A percentile compares a stretch with the other conserved stretches of the same genome.
Evolutionary conservation across 2,329 filamentous ascomycete species (phyloP).

Genomic region (Beauveria rudraprayagi): DNA sequence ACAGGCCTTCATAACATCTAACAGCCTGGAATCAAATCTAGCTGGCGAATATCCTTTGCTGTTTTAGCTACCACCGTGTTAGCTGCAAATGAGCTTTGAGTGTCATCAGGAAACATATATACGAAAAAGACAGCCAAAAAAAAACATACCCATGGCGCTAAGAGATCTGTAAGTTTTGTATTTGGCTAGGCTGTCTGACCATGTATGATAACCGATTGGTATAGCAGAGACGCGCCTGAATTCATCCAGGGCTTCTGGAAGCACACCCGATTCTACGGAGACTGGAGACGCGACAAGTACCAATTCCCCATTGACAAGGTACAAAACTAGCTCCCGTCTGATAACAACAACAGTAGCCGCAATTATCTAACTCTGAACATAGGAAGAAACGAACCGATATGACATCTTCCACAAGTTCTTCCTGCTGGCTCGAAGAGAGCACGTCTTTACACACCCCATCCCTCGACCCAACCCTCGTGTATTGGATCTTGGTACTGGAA

Average conservation of each 20-base stretch:
- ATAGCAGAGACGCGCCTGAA: neutral
- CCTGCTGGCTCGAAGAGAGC: slow-evolving; percentile 49
- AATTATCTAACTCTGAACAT: slow-evolving; percentile 2
- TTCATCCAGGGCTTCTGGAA: slow-evolving; percentile 34
- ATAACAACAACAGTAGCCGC: too few relatives aligned
- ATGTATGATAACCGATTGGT: slow-evolving; percentile 15
- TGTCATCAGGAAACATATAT: neutral
- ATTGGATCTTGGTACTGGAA: slow-evolving; percentile 72
- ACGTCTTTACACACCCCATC: slow-evolving; percentile 18
- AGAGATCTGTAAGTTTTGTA: neutral
- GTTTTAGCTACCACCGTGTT: neutral
- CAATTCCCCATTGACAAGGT: slow-evolving; percentile 72
- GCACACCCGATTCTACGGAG: slow-evolving; percentile 64
- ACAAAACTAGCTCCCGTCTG: slow-evolving; percentile 19
- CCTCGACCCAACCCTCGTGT: slow-evolving; percentile 22
- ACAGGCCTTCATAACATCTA: neutral
- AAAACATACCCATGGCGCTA: neutral
- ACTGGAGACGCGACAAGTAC: slow-evolving; percentile 62
- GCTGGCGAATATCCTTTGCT: neutral
- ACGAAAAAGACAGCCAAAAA: neutral
- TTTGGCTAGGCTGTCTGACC: neutral
- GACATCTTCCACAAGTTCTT: slow-evolving; percentile 79
- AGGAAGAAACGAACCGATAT: slow-evolving; percentile 68
- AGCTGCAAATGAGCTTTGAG: neutral
- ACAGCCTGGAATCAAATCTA: neutral